These are phyloP conservation scores for Mycena metata DNA, from an alignment of 768 basidiomycete species.

Conservation along the genomic window DNA sequence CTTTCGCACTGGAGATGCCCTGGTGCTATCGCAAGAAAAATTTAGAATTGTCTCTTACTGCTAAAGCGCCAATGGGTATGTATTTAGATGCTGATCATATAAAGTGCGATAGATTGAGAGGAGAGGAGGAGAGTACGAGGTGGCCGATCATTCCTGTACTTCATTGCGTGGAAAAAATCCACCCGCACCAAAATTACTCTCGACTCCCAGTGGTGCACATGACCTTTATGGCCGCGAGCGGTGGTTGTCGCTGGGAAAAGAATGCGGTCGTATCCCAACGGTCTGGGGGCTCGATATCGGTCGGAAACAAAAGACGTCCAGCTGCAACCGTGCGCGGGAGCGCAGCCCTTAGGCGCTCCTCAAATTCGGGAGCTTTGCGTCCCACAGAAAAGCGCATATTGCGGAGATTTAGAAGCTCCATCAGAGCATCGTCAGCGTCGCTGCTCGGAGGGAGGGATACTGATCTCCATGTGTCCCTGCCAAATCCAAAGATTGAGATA, in stretches of 20 bases:
- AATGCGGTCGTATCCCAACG: neutral
- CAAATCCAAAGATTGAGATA: too few relatives aligned
- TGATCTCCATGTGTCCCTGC: neutral
- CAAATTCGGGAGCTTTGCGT: slow-evolving; percentile 13
- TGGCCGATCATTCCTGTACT: slow-evolving; percentile 9
- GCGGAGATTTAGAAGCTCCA: slow-evolving; percentile 8
- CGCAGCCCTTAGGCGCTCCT: slow-evolving; percentile 15
- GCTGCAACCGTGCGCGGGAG: slow-evolving; percentile 15
- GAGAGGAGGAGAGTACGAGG: slow-evolving; percentile 9
- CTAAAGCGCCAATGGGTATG: slow-evolving; percentile 9
- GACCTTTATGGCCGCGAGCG: too few relatives aligned
- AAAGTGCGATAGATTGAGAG: slow-evolving; percentile 10
- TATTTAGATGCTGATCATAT: slow-evolving; percentile 12
- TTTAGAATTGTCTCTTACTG: slow-evolving; percentile 7
- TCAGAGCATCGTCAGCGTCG: slow-evolving; percentile 12
- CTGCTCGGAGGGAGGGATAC: slow-evolving; percentile 9
- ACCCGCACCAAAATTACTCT: slow-evolving; percentile 9
- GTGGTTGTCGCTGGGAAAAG: too few relatives aligned
- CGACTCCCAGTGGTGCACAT: slow-evolving; percentile 1
- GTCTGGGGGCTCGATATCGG: slow-evolving; percentile 6
- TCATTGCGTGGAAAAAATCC: slow-evolving; percentile 9
- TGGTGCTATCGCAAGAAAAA: slow-evolving; percentile 16
- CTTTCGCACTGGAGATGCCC: slow-evolving; percentile 16
- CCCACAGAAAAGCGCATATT: slow-evolving; percentile 11
- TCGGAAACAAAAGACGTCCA: slow-evolving; percentile 11